Conservation (phyloP, 768 basidiomycete species). For the Russula dissimulans region DNA sequence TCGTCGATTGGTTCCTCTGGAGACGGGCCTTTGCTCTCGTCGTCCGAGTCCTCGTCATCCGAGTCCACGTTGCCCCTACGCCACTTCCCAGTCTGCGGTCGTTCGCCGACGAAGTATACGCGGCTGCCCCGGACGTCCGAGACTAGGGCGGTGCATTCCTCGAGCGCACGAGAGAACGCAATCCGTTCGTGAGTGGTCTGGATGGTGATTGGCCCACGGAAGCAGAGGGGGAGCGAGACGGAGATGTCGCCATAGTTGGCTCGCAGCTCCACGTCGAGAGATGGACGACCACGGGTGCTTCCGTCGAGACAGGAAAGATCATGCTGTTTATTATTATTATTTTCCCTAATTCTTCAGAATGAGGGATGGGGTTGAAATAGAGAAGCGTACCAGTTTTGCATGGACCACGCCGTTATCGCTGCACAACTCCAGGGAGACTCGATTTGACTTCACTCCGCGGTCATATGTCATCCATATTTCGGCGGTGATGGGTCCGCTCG, state of each 20-base stretch:
- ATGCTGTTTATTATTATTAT: not conserved
- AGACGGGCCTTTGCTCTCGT: too few relatives aligned
- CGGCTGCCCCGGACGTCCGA: not conserved
- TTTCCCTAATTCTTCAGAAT: not conserved
- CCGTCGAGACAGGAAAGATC: not conserved
- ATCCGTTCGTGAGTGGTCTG: not conserved
- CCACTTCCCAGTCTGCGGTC: not conserved
- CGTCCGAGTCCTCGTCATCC: not conserved
- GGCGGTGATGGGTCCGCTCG: not conserved
- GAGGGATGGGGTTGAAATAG: not conserved
- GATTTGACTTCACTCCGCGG: not conserved
- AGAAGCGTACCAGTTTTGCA: not conserved
- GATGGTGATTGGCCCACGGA: conserved; percentile 11
- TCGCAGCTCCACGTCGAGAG: not conserved
- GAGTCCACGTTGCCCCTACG: not conserved
- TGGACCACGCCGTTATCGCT: not conserved
- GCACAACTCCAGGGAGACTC: not conserved
- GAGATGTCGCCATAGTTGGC: not conserved
- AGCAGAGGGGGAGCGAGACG: conserved; percentile 2
- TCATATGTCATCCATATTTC: not conserved
- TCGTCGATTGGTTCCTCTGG: not conserved
- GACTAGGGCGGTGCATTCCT: not conserved
- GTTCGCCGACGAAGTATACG: conserved; percentile 1
- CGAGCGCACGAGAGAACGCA: not conserved
- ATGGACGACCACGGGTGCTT: not conserved